Evolutionary conservation across 106 monocot genomes (phyloP), one percentile per base, ranked within the genome.

Genomic region (Acorus calamus): DNA sequence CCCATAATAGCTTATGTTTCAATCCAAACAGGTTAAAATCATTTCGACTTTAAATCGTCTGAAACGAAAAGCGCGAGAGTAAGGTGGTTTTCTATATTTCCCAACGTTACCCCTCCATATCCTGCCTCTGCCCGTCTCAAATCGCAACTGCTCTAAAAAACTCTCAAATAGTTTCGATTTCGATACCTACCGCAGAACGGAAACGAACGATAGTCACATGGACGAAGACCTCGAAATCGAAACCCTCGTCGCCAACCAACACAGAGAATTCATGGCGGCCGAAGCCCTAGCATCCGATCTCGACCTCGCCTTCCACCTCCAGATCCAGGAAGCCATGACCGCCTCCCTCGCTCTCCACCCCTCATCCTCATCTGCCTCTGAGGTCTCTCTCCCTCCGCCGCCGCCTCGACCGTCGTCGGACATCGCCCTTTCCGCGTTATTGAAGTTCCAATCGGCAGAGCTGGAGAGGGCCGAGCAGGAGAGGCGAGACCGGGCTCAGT

Each of bases 241-340:
- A 41, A 14, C 63, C 60, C 9, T 82, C 7, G 61, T 79, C 55
- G 7, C 71, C 4, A n/a, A 4, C 58, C 89, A 83, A 46, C 76
- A 53, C 42, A 61, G 57, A 5, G 81, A 81, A 41, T 64, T 81
- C 14, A 60, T 67, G 63, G 72, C 75, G 2, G 78, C 78, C 13
- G n/a, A 52, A 47, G 51, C 64, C 44, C 44, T 56, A 56, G 71
- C 63, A 47, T 67, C 76, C 56, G 86, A 86, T 44, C 73, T 79
- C 62, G 82, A 82, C 44, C 49, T 82, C 46, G 86, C 86, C 59
- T 82, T 47, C 70, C 75, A 47, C 49, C 76, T 94, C 57, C 94
- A 94, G 56, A 55, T 94, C 46, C 46, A 89, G 47, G 94, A 89
- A 54, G 86, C 89, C 57, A 79, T 88, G 63, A 66, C 82, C 53